These are phyloP conservation scores for Coniella lustricola DNA, from an alignment of 2,329 filamentous ascomycete species.

Conservation along the genomic window DNA sequence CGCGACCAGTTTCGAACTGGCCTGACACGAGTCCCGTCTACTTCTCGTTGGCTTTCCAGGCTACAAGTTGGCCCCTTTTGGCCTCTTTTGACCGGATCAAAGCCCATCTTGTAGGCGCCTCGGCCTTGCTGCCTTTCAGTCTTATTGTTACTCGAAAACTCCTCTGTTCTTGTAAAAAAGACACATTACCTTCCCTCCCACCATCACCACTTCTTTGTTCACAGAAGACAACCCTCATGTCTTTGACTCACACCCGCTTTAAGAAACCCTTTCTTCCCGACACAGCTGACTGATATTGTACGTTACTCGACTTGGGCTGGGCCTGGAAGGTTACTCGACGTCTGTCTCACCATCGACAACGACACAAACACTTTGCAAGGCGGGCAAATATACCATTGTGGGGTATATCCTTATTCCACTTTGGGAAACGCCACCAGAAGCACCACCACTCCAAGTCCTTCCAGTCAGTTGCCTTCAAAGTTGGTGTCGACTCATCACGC, in stretches of 20 bases:
- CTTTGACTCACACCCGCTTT: constrained; percentile 21
- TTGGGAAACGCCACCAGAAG: constrained; percentile 2
- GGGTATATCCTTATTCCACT: constrained; percentile 14
- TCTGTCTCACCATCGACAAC: constrained; percentile 7
- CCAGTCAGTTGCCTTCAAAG: background rate
- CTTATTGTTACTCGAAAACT: background rate
- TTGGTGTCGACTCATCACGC: background rate
- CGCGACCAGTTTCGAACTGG: constrained; percentile 13
- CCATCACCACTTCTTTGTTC: constrained; percentile 24
- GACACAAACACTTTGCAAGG: constrained; percentile 4
- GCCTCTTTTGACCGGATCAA: constrained; percentile 13
- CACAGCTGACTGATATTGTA: constrained; percentile 28
- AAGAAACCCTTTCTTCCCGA: constrained; percentile 26
- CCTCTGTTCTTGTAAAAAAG: background rate
- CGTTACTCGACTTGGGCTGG: constrained; percentile 11
- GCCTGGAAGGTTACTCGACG: constrained; percentile 7
- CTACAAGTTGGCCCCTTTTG: constrained; percentile 8
- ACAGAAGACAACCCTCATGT: constrained; percentile 26
- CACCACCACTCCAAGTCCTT: background rate
- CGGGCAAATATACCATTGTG: constrained; percentile 2
- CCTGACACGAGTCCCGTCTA: constrained; percentile 4
- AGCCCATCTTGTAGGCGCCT: constrained; percentile 8
- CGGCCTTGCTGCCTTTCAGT: constrained; percentile 6
- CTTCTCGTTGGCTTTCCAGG: background rate
- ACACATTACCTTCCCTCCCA: background rate